Evolutionary conservation across 2,329 filamentous ascomycete genomes (phyloP).

Genomic region (Aspergillus pseudoviridinutans): DNA sequence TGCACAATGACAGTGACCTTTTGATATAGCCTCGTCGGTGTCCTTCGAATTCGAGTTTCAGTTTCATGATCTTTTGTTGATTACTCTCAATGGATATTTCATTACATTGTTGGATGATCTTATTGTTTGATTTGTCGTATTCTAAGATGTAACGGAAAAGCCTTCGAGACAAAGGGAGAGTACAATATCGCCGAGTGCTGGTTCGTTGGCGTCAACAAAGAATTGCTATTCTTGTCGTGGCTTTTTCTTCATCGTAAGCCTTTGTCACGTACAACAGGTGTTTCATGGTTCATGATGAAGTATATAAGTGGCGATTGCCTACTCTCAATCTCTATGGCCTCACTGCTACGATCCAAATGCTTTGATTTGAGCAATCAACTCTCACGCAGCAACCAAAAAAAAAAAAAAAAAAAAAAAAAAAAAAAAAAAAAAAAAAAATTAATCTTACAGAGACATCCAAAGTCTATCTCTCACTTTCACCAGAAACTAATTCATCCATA

Average conservation of each 20-base stretch:
- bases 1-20: not conserved
- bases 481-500: not conserved
- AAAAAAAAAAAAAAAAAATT: too few species aligned
- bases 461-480: not conserved
- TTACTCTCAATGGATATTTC: not conserved
- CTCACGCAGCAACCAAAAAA: not conserved
- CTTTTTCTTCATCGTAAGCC: not conserved
- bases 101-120: not conserved
- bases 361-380: not conserved
- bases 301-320: not conserved
- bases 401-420: too few species aligned
- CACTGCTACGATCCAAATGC: not conserved
- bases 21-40: not conserved
- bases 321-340: not conserved
- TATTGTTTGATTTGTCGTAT: constrained; percentile 3
- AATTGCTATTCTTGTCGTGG: constrained; percentile 1
- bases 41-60: not conserved
- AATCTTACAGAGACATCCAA: too few species aligned
- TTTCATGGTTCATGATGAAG: not conserved
- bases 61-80: not conserved
- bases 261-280: not conserved
- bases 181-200: not conserved
- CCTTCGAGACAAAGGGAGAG: not conserved
- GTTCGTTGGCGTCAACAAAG: not conserved
- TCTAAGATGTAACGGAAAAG: not conserved